These are phyloP conservation scores for Hemisphaericaspora xylanilytica DNA, from an alignment of 1,139 yeast species.

Conservation along the genomic window DNA sequence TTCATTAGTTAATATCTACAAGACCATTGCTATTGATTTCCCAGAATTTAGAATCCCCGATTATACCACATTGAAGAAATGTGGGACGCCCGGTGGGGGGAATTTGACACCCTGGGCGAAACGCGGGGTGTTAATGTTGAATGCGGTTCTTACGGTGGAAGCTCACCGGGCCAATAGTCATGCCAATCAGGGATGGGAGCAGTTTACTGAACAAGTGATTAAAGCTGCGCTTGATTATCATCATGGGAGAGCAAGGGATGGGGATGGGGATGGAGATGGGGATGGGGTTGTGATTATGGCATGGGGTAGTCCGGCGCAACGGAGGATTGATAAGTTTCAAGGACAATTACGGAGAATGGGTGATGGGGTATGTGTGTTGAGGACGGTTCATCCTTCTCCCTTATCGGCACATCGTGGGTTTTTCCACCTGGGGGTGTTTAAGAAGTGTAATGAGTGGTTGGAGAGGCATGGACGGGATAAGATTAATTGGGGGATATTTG, in stretches of 20 bases:
- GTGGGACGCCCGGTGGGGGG: constrained; percentile 50
- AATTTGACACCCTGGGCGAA: constrained; percentile 81
- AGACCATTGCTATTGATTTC: constrained; percentile 69
- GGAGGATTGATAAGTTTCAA: constrained; percentile 50
- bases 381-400: constrained; percentile 93
- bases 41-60: constrained; percentile 65
- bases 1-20: constrained; percentile 82
- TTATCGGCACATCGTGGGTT: constrained; percentile 85
- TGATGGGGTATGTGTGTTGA: constrained; percentile 47
- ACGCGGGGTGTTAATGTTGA: constrained; percentile 84
- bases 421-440: constrained; percentile 70
- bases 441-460: constrained; percentile 73
- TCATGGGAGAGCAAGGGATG: too few relatives aligned
- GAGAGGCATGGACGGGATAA: constrained; percentile 41
- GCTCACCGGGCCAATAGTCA: constrained; percentile 96
- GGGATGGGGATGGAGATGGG: too few relatives aligned
- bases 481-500: constrained; percentile 63
- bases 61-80: constrained; percentile 26
- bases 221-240: constrained; percentile 42
- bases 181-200: constrained; percentile 90
- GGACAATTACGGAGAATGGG: constrained; percentile 24
- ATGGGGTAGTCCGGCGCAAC: constrained; percentile 95
- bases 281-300: constrained; percentile 79
- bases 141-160: constrained; percentile 86
- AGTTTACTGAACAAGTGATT: constrained; percentile 74